A percentile compares a stretch with the other conserved stretches of the same genome.
Conservation (phyloP, 352 stramenopile species). For the Globisporangium abappressorium region DNA sequence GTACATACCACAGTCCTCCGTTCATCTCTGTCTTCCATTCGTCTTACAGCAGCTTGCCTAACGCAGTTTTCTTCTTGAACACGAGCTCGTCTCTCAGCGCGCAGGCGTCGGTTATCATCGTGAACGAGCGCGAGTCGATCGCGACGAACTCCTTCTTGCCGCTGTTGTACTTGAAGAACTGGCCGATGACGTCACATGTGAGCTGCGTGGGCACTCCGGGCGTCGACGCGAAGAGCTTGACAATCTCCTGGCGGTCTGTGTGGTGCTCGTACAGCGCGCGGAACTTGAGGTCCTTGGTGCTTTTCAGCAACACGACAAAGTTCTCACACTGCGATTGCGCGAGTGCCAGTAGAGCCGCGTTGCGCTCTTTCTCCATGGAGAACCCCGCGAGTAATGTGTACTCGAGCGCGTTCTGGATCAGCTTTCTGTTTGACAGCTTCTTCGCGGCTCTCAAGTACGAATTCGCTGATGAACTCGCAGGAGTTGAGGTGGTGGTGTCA, state of each 20-base stretch:
- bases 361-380: constrained; percentile 57
- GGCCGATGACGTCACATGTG: constrained; percentile 36
- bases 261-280: constrained; percentile 68
- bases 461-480: background rate
- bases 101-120: constrained; percentile 69
- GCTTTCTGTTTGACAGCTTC: constrained; percentile 55
- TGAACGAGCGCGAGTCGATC: constrained; percentile 67
- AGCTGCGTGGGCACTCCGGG: constrained; percentile 30
- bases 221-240: constrained; percentile 39
- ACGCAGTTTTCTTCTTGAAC: constrained; percentile 37
- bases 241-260: constrained; percentile 37
- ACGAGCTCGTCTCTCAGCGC: constrained; percentile 53
- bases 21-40: background rate
- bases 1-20: background rate
- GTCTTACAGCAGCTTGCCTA: constrained; percentile 8
- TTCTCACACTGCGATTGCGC: constrained; percentile 51
- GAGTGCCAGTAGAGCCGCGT: constrained; percentile 40
- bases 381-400: constrained; percentile 67
- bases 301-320: constrained; percentile 77
- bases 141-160: constrained; percentile 76
- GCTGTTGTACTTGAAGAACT: constrained; percentile 86
- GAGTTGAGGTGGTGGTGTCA: background rate
- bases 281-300: constrained; percentile 69
- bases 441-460: constrained; percentile 21
- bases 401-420: constrained; percentile 82